Percentiles rank a stretch among this genome's conserved stretches.
Conservation (phyloP, 192 early-diverging fungal genomes). For the Podila epigama region DNA sequence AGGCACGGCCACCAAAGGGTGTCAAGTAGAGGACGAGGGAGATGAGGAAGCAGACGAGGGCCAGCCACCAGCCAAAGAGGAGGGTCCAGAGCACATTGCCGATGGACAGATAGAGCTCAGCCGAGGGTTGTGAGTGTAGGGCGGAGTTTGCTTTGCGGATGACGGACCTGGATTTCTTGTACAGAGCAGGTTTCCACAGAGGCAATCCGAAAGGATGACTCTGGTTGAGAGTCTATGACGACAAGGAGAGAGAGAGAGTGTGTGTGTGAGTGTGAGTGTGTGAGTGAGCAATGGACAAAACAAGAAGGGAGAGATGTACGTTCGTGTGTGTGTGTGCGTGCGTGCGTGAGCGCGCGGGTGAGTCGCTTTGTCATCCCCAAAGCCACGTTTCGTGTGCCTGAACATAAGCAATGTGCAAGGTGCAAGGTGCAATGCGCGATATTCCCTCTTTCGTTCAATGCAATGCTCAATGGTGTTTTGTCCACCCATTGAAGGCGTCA, state of each 20-base stretch:
- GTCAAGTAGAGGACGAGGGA: constrained; percentile 66
- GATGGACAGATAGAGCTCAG: constrained; percentile 75
- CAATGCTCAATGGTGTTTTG: too few species aligned
- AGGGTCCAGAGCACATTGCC: constrained; percentile 92
- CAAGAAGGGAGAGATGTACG: neutral
- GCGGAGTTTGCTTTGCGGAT: constrained; percentile 82
- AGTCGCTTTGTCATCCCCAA: too few species aligned
- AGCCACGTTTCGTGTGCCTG: too few species aligned
- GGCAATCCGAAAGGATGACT: constrained; percentile 94
- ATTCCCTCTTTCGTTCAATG: too few species aligned
- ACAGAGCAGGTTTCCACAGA: constrained; percentile 97
- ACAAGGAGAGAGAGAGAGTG: too few species aligned
- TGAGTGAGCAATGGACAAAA: neutral
- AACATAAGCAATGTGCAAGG: too few species aligned
- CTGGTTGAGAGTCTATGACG: constrained; percentile 78
- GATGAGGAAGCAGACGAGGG: constrained; percentile 69
- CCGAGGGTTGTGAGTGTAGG: constrained; percentile 77
- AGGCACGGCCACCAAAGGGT: constrained; percentile 62
- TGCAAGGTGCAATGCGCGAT: too few species aligned
- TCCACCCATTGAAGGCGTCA: too few species aligned
- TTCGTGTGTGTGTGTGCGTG: too few species aligned
- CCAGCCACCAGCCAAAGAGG: constrained; percentile 91
- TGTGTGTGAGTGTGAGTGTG: too few species aligned
- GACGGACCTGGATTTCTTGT: constrained; percentile 92
- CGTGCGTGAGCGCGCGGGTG: too few species aligned